Evolutionary conservation across 441 rosid species (phyloP).

Genomic region (Populus hybrid): DNA sequence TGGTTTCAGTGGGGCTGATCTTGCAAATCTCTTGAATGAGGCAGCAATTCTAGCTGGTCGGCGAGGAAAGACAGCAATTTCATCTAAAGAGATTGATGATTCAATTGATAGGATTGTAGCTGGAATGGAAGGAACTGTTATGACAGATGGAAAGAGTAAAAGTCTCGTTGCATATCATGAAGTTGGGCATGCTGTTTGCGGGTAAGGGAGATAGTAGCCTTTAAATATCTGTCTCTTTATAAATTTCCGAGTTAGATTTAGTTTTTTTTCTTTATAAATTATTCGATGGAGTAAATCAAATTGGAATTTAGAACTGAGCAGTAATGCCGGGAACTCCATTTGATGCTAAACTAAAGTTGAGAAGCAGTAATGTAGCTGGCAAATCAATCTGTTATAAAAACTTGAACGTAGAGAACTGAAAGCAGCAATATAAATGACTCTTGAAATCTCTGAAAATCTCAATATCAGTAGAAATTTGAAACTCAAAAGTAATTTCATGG

Average conservation of each 20-base stretch:
- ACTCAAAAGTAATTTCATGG: neutral
- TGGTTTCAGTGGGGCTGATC: conserved; percentile 97
- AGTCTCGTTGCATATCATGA: conserved; percentile 97
- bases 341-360: neutral
- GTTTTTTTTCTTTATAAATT: neutral
- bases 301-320: neutral
- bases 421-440: neutral
- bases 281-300: neutral
- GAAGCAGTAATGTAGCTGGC: neutral
- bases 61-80: conserved; percentile 83
- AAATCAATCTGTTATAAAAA: neutral
- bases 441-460: neutral
- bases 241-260: neutral
- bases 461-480: neutral
- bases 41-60: conserved; percentile 97
- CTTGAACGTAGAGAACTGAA: neutral
- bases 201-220: conserved; percentile 47
- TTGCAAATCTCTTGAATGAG: conserved; percentile 92
- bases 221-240: neutral
- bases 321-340: neutral
- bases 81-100: conserved; percentile 91
- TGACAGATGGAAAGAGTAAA: conserved; percentile 98
- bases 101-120: conserved; percentile 97
- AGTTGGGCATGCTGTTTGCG: conserved; percentile 93
- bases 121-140: conserved; percentile 97